Base-by-base conservation (phyloP, 345 rosid species). In the Aurinia saxatilis region DNA sequence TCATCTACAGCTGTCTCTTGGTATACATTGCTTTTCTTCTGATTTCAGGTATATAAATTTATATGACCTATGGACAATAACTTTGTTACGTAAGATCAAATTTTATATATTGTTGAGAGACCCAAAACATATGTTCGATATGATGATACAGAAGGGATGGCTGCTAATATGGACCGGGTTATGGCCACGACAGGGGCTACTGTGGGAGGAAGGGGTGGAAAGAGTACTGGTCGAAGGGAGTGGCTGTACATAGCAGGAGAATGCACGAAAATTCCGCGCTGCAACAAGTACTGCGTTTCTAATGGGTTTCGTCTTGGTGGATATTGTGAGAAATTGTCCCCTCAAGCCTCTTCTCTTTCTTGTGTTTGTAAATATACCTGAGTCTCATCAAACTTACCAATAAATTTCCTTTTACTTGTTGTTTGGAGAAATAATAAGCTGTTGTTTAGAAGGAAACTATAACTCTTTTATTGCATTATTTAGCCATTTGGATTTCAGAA, bases 291-390 rank as follows among this genome's bases (percentile, higher is more conserved):
- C 62, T 70, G 74, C 5, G 31, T 70, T 21, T 55, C 74, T 0
- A 37, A 19, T 7, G 74, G 68, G 45, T 70, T 70, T 70, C 44
- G 15, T 62, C 56, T 70, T 19, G 69, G 74, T 63, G 74, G 68
- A 58, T 63, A 45, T 63, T 70, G 74, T 63, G 38, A 70, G 52
- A 63, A 70, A 70, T 30, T 70, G 38, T 54, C 58, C 0, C 68
- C 74, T 31, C 63, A 63, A 70, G 57, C 63, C 47, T 47, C 63
- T 48, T 62, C 45, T 21, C 38, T 70, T 30, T 54, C 41, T 48
- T 70, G 68, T 70, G 57, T 63, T 17, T 62, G 68, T 37, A 70
- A 70, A 62, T 61, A 70, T 33, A 62, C 63, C 10, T 60, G 53
- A 46, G 15, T 36, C 9, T 23, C 6, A 39, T 21, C 27, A 33